A percentile compares a stretch with the other conserved stretches of the same genome.
Evolutionary conservation across 2,329 filamentous ascomycete genomes (phyloP).

Genomic region (Aspergillus floridensis): DNA sequence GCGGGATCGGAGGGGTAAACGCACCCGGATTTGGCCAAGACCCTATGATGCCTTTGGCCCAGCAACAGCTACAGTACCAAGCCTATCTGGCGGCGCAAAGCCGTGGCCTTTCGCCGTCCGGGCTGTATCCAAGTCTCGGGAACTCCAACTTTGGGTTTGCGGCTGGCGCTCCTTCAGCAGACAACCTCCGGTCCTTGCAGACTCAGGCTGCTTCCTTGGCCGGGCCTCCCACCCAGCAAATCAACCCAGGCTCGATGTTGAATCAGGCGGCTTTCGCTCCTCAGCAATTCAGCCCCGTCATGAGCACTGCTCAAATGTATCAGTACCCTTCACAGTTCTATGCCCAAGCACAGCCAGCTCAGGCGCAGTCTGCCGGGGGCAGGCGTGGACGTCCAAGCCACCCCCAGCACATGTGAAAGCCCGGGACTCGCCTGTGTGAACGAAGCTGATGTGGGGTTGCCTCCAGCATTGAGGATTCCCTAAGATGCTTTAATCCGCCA

Average conservation of each 20-base stretch:
- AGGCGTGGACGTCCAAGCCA: constrained; percentile 55
- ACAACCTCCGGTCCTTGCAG: constrained; percentile 41
- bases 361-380: constrained; percentile 47
- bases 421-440: not conserved
- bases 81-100: constrained; percentile 50
- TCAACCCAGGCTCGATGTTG: constrained; percentile 46
- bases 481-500: constrained; percentile 30
- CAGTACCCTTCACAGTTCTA: constrained; percentile 54
- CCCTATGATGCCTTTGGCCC: constrained; percentile 41
- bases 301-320: constrained; percentile 48
- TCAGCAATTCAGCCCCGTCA: constrained; percentile 46
- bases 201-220: constrained; percentile 38
- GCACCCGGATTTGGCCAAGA: constrained; percentile 39
- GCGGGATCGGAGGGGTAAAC: constrained; percentile 30
- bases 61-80: constrained; percentile 59
- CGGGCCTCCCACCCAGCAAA: constrained; percentile 32
- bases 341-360: constrained; percentile 43
- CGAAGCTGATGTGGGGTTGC: constrained; percentile 14
- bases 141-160: constrained; percentile 45
- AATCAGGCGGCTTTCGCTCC: constrained; percentile 47
- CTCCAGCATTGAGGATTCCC: constrained; percentile 31
- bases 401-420: constrained; percentile 9
- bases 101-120: constrained; percentile 42
- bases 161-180: constrained; percentile 30
- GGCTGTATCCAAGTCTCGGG: constrained; percentile 48